Evolutionary conservation across 2,329 filamentous ascomycete species (phyloP).

Genomic region (Aspergillus uvarum): DNA sequence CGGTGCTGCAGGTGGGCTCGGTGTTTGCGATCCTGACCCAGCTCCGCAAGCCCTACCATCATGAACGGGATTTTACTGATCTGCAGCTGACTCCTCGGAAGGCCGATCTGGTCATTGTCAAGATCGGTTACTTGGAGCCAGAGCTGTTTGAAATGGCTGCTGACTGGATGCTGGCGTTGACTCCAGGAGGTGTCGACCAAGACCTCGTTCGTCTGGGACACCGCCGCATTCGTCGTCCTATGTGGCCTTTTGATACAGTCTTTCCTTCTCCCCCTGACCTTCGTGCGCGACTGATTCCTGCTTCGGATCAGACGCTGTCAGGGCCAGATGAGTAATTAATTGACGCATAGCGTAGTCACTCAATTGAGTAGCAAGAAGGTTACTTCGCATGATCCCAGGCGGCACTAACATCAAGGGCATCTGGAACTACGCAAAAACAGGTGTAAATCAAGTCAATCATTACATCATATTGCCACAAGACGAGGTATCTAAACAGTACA

Average conservation of each 20-base stretch:
- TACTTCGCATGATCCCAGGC: no score
- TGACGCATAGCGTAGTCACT: no score
- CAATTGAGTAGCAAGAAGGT: no score
- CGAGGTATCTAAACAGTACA: background rate
- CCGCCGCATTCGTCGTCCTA: constrained; percentile 49
- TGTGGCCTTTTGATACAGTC: constrained; percentile 49
- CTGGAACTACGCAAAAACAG: no score
- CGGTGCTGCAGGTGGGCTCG: constrained; percentile 52
- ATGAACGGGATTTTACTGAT: constrained; percentile 53
- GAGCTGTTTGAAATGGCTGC: constrained; percentile 55
- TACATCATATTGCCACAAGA: background rate
- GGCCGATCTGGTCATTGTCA: constrained; percentile 55
- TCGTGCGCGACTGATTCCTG: constrained; percentile 35
- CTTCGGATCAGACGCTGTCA: constrained; percentile 26
- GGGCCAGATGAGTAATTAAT: background rate
- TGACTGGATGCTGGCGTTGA: constrained; percentile 57
- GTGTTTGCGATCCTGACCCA: constrained; percentile 55
- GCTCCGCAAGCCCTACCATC: constrained; percentile 55
- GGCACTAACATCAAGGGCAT: no score
- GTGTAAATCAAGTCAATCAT: background rate
- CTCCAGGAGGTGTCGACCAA: constrained; percentile 56
- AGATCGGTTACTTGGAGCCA: constrained; percentile 58
- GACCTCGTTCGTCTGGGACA: constrained; percentile 52
- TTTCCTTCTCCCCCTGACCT: constrained; percentile 39
- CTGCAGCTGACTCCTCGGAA: constrained; percentile 48